Evolutionary conservation across 768 basidiomycete genomes (phyloP).

Genomic region (Sporobolomyces roseus): DNA sequence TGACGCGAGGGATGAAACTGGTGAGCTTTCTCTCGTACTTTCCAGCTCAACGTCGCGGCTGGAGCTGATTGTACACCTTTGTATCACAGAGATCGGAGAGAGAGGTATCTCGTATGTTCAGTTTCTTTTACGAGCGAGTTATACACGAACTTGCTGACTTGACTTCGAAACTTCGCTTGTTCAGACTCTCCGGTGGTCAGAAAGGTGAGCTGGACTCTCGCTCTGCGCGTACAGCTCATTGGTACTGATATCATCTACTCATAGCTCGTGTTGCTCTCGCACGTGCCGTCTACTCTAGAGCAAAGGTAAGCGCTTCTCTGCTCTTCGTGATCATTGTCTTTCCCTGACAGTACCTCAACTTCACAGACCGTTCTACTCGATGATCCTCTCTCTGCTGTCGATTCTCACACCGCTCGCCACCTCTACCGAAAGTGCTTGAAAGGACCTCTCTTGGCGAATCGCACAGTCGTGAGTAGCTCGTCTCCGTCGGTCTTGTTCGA

Average conservation of each 20-base stretch:
- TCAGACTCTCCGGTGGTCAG: conserved; percentile 39
- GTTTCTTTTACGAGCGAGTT: not conserved
- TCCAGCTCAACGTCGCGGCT: too few relatives aligned
- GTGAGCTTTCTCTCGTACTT: too few relatives aligned
- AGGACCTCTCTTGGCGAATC: conserved; percentile 69
- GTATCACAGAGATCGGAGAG: conserved; percentile 45
- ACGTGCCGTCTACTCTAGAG: conserved; percentile 85
- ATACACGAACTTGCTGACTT: not conserved
- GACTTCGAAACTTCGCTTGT: not conserved
- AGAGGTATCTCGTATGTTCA: conserved; percentile 27
- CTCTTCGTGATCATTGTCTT: not conserved
- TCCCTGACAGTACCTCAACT: too few relatives aligned
- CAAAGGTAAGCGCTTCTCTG: conserved; percentile 56
- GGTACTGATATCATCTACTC: conserved; percentile 28
- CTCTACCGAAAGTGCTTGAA: conserved; percentile 55
- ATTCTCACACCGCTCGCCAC: conserved; percentile 69
- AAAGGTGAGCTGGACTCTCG: conserved; percentile 14
- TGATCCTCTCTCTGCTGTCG: conserved; percentile 44
- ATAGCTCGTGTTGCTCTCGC: conserved; percentile 60
- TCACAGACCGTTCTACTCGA: conserved; percentile 51
- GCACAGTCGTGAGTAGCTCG: conserved; percentile 62
- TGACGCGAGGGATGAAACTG: conserved; percentile 69
- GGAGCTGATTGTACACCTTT: too few relatives aligned
- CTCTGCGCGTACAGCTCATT: not conserved
- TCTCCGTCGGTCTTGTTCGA: conserved; percentile 45